Percentiles rank a stretch among this genome's conserved stretches.
Conservation (phyloP, 768 basidiomycete genomes). For the Rhodotorula kratochvilovae region DNA sequence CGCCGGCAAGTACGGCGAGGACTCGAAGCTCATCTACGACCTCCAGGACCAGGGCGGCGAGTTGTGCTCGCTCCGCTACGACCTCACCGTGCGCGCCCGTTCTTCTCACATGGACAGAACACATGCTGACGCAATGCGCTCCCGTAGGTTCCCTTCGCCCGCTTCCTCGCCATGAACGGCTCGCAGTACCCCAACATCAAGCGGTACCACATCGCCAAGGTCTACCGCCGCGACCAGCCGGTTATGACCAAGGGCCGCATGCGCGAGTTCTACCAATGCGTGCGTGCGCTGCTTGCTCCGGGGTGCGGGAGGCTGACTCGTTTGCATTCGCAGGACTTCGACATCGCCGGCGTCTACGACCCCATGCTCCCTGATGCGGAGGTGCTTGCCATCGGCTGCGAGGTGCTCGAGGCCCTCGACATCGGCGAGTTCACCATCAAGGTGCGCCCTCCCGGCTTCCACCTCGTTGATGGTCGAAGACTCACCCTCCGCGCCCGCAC, state of each 20-base stretch:
- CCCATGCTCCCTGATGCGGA: conserved; percentile 97
- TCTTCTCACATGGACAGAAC: not conserved
- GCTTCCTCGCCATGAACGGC: conserved; percentile 93
- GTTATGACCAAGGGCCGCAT: conserved; percentile 97
- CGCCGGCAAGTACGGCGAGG: conserved; percentile 95
- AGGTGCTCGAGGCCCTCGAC: conserved; percentile 73
- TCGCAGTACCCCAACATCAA: conserved; percentile 64
- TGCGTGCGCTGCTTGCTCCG: conserved; percentile 48
- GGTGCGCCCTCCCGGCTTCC: conserved; percentile 49
- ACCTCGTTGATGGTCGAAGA: not conserved
- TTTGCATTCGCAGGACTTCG: conserved; percentile 69
- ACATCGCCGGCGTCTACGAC: conserved; percentile 87
- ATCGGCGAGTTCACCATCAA: conserved; percentile 94
- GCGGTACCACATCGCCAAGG: conserved; percentile 97
- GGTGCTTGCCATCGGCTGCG: conserved; percentile 72
- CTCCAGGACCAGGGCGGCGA: conserved; percentile 97
- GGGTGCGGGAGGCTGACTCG: not conserved
- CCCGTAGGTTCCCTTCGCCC: conserved; percentile 71
- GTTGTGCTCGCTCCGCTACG: conserved; percentile 86
- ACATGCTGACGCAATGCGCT: fast-evolving
- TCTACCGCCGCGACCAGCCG: conserved; percentile 91
- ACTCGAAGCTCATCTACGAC: conserved; percentile 94
- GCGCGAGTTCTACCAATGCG: conserved; percentile 97
- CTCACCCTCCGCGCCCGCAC: not conserved
- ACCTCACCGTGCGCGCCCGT: conserved; percentile 67